phyloP scores from a whole-genome alignment of 768 basidiomycete genomes.

The Leccinellum albellum region DNA sequence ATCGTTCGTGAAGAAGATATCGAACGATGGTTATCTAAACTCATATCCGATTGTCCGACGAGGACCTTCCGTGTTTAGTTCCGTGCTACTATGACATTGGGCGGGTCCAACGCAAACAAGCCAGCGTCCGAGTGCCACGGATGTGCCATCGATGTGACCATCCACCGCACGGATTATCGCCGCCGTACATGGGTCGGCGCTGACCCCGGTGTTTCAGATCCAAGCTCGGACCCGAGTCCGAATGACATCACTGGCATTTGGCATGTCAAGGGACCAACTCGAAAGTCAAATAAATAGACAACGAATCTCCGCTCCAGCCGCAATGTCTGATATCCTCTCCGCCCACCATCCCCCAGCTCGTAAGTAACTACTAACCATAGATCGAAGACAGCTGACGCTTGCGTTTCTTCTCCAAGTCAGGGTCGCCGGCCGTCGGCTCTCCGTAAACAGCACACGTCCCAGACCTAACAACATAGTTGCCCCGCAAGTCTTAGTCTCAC shows the following conservation, averaged over 20 bases:
- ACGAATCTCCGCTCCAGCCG: neutral
- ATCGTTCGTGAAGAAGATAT: too few relatives aligned
- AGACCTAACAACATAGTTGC: conserved; percentile 27
- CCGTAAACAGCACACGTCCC: conserved; percentile 36
- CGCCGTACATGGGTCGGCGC: neutral
- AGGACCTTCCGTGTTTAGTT: too few relatives aligned
- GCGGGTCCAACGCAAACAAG: too few relatives aligned
- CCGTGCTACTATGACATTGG: too few relatives aligned
- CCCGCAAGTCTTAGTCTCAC: conserved; percentile 22
- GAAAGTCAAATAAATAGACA: neutral
- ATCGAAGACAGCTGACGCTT: neutral
- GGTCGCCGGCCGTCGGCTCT: conserved; percentile 52
- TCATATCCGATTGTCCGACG: neutral
- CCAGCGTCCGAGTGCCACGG: too few relatives aligned
- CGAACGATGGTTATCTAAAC: too few relatives aligned
- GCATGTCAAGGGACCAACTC: neutral
- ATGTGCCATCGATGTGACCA: too few relatives aligned
- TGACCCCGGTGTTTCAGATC: neutral
- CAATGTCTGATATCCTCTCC: conserved; percentile 30
- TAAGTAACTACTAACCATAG: conserved; percentile 25
- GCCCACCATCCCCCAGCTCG: conserved; percentile 47
- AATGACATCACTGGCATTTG: neutral
- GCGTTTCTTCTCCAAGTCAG: conserved; percentile 20
- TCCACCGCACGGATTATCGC: too few relatives aligned
- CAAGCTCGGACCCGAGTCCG: neutral